Conservation (phyloP, 805 yeast species). For the Metschnikowia koreensis region DNA sequence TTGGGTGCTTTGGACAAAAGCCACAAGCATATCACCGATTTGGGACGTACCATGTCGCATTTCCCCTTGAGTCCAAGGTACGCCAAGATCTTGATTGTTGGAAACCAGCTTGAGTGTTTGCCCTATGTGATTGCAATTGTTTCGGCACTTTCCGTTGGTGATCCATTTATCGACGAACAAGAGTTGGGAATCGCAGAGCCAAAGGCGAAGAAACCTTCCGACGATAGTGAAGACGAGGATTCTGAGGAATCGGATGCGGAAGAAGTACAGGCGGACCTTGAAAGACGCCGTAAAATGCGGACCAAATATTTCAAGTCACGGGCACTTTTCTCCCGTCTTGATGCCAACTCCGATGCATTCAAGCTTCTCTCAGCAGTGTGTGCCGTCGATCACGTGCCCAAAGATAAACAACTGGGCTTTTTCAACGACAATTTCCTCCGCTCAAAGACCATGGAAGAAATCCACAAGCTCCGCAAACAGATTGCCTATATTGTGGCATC, state of each 20-base stretch:
- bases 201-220: constrained; percentile 8
- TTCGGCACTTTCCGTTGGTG: constrained; percentile 90
- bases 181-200: constrained; percentile 58
- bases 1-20: constrained; percentile 72
- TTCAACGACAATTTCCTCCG: constrained; percentile 65
- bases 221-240: constrained; percentile 36
- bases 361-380: constrained; percentile 77
- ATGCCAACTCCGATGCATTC: constrained; percentile 72
- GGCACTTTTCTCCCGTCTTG: constrained; percentile 62
- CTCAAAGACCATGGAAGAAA: constrained; percentile 82
- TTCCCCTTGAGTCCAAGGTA: constrained; percentile 95
- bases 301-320: constrained; percentile 57
- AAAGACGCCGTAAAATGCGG: constrained; percentile 41
- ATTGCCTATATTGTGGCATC: constrained; percentile 69
- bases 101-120: constrained; percentile 81
- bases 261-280: constrained; percentile 36
- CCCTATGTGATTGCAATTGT: constrained; percentile 90
- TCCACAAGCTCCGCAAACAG: constrained; percentile 75
- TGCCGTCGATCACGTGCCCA: constrained; percentile 76
- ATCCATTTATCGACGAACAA: constrained; percentile 75
- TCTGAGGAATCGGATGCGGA: constrained; percentile 34
- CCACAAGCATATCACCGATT: constrained; percentile 59
- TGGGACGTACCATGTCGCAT: constrained; percentile 82
- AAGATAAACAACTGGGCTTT: constrained; percentile 46
- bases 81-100: constrained; percentile 83